Evolutionary conservation across 441 rosid species (phyloP).

Genomic region (Populus tomentosa): DNA sequence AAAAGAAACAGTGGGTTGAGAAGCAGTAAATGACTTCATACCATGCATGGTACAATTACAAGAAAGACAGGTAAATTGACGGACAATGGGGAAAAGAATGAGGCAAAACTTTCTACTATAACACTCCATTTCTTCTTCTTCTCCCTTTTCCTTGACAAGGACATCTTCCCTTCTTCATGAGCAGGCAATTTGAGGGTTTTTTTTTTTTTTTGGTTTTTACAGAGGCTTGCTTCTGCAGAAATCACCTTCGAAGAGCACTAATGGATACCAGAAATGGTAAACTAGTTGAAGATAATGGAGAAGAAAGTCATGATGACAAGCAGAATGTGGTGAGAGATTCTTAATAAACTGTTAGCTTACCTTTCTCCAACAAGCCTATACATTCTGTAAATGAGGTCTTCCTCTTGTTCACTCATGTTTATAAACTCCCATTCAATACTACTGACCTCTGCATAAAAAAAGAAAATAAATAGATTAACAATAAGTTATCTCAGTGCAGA

Average conservation of each 20-base stretch:
- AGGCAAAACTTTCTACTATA: background rate
- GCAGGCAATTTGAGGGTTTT: too few relatives aligned
- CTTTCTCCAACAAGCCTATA: conserved; percentile 68
- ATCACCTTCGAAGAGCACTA: background rate
- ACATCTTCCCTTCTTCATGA: background rate
- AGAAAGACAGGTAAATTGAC: background rate
- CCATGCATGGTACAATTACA: background rate
- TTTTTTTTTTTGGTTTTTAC: too few relatives aligned
- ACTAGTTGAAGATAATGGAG: background rate
- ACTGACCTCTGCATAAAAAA: conserved; percentile 48
- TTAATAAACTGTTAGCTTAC: conserved; percentile 18
- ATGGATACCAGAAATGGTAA: background rate
- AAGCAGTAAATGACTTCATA: background rate
- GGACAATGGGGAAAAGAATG: background rate
- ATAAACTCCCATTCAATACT: conserved; percentile 68
- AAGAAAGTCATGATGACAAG: background rate
- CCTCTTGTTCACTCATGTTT: conserved; percentile 62
- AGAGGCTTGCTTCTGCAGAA: background rate
- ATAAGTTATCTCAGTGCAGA: background rate
- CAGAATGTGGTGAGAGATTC: background rate
- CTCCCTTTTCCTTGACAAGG: too few relatives aligned
- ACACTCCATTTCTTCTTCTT: background rate
- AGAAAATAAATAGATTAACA: background rate
- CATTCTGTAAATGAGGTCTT: conserved; percentile 79
- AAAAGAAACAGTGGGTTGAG: background rate